Percentiles rank a stretch among this genome's conserved stretches.
These are phyloP conservation scores for Phlebopus sp. DNA, from an alignment of 1,284 basidiomycete genomes.

Conservation along the genomic window DNA sequence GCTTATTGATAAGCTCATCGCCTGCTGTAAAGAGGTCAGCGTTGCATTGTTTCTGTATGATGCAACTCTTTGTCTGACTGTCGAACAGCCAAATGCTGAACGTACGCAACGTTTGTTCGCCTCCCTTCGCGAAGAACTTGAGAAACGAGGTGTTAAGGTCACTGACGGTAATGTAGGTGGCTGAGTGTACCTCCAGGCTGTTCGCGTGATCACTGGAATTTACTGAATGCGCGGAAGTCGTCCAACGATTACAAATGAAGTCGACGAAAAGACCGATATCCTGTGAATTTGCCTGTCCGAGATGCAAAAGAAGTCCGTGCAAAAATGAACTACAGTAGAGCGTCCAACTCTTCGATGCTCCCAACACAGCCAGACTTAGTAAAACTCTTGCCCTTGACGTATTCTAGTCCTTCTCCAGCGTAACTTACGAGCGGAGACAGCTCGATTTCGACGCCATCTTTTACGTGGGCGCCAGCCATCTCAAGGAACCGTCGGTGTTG, in stretches of 20 bases:
- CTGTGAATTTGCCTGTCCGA: slow-evolving; percentile 8
- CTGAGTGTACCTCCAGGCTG: slow-evolving; percentile 29
- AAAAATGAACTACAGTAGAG: slow-evolving; percentile 32
- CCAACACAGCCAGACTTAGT: slow-evolving; percentile 55
- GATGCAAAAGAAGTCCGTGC: slow-evolving; percentile 25
- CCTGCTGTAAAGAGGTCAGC: slow-evolving; percentile 79
- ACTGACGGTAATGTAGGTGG: slow-evolving; percentile 49
- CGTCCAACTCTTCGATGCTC: slow-evolving; percentile 50
- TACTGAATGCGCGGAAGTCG: slow-evolving; percentile 8
- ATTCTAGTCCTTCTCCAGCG: slow-evolving; percentile 87
- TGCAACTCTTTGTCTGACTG: slow-evolving; percentile 6
- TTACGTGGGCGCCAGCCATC: slow-evolving; percentile 72
- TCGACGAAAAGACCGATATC: slow-evolving; percentile 1
- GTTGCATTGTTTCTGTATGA: slow-evolving; percentile 4
- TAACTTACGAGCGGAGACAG: slow-evolving; percentile 88
- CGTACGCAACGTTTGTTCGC: slow-evolving; percentile 74
- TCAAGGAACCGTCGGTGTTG: slow-evolving; percentile 88
- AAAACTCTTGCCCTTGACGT: slow-evolving; percentile 76
- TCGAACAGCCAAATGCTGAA: slow-evolving; percentile 70
- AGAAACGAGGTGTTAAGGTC: slow-evolving; percentile 54
- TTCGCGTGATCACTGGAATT: slow-evolving; percentile 11
- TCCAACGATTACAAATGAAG: slow-evolving; percentile 7
- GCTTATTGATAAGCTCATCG: slow-evolving; percentile 75
- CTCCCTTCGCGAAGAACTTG: slow-evolving; percentile 75
- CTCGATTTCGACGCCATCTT: slow-evolving; percentile 80